Conservation (phyloP, 352 stramenopile genomes). For the Halophytophthora batemanensis region DNA sequence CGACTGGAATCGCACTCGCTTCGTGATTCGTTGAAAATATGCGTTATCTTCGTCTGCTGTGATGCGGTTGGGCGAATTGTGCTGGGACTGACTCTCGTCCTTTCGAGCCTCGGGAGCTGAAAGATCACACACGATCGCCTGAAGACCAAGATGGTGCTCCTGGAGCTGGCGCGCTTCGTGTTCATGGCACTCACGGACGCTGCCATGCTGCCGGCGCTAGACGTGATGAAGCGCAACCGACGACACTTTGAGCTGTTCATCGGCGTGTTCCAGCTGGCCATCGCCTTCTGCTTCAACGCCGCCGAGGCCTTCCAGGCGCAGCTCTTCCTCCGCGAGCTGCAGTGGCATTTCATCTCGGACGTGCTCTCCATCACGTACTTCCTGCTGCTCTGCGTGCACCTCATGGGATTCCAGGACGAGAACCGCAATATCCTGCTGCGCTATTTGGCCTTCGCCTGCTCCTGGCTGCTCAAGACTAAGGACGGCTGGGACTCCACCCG, state of each 20-base stretch:
- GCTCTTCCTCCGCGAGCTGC: conserved; percentile 64
- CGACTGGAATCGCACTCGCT: no score
- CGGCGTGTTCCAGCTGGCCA: conserved; percentile 77
- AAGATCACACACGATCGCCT: conserved; percentile 5
- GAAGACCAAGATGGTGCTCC: conserved; percentile 29
- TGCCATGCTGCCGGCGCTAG: conserved; percentile 71
- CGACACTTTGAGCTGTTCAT: conserved; percentile 90
- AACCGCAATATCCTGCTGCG: conserved; percentile 83
- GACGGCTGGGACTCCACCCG: conserved; percentile 73
- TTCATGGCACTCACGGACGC: conserved; percentile 72
- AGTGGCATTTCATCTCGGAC: conserved; percentile 89
- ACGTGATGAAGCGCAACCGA: conserved; percentile 77
- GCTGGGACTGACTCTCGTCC: background rate
- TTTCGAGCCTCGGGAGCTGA: background rate
- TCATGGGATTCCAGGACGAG: conserved; percentile 81
- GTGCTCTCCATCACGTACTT: conserved; percentile 86
- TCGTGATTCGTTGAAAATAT: conserved; percentile 16
- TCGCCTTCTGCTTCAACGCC: conserved; percentile 82
- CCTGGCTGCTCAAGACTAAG: conserved; percentile 86
- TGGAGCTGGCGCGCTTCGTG: conserved; percentile 53
- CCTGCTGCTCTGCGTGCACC: conserved; percentile 79
- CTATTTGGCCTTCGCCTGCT: conserved; percentile 77
- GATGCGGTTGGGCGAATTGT: conserved; percentile 4
- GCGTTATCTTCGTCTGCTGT: conserved; percentile 1
- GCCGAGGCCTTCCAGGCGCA: conserved; percentile 62